These are phyloP conservation scores for Cadophora gregata DNA, from an alignment of 2,329 filamentous ascomycete species.

Conservation along the genomic window DNA sequence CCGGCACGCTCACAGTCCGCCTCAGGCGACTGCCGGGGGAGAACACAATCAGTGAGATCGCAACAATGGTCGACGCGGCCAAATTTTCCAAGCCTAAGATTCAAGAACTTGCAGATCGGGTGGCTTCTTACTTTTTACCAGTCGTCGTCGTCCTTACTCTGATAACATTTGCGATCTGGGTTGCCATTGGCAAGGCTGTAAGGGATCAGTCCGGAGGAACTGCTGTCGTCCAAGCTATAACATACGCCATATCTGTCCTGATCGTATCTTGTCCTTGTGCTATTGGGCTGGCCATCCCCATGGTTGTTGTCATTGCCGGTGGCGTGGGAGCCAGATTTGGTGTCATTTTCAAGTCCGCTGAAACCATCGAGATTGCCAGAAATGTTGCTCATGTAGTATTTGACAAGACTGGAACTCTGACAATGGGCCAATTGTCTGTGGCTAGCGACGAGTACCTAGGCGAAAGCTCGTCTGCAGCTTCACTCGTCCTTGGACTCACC, in stretches of 20 bases:
- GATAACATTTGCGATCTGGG: conserved; percentile 68
- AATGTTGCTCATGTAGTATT: conserved; percentile 73
- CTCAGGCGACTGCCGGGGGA: conserved; percentile 69
- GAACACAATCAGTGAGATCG: conserved; percentile 75
- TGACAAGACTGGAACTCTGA: conserved; percentile 83
- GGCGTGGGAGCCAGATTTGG: conserved; percentile 69
- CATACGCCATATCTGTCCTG: conserved; percentile 71
- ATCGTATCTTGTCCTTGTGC: conserved; percentile 84
- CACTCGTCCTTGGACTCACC: conserved; percentile 44
- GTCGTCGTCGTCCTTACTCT: conserved; percentile 63
- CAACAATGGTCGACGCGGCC: conserved; percentile 73
- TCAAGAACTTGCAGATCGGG: conserved; percentile 71
- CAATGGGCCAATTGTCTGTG: conserved; percentile 63
- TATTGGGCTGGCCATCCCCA: conserved; percentile 72
- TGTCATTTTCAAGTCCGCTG: conserved; percentile 71
- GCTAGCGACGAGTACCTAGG: conserved; percentile 47
- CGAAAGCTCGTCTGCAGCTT: neutral
- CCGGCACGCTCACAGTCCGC: conserved; percentile 63
- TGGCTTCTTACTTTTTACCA: conserved; percentile 74
- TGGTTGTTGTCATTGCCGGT: conserved; percentile 75
- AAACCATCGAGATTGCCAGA: conserved; percentile 66
- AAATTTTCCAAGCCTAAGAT: conserved; percentile 70
- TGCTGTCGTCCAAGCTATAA: conserved; percentile 65
- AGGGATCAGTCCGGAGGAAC: conserved; percentile 51
- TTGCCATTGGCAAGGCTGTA: conserved; percentile 58